Evolutionary conservation across 164 flowering plant species (phyloP).

Genomic region (Macadamia tetraphylla): DNA sequence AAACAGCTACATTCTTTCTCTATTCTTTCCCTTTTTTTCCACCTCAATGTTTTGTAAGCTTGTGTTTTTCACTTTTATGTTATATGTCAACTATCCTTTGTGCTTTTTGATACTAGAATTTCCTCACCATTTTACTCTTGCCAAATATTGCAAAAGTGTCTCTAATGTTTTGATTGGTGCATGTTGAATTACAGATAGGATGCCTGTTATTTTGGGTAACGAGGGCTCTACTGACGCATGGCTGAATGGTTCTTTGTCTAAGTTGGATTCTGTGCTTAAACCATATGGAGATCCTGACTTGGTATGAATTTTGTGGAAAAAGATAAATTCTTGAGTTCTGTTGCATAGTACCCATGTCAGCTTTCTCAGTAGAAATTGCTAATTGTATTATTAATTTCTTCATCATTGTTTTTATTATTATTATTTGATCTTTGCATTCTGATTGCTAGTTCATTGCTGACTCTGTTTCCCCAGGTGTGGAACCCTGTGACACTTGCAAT

Average conservation of each 20-base stretch:
- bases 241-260: conserved; percentile 56
- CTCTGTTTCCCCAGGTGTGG: conserved; percentile 53
- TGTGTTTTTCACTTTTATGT: too few relatives aligned
- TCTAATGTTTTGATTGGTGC: neutral
- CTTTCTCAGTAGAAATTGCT: neutral
- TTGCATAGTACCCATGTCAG: neutral
- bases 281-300: conserved; percentile 78
- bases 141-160: neutral
- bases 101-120: neutral
- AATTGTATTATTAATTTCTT: neutral
- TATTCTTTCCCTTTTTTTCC: too few relatives aligned
- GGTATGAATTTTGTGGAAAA: conserved; percentile 30
- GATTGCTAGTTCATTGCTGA: neutral
- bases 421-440: neutral
- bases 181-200: conserved; percentile 52
- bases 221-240: conserved; percentile 56
- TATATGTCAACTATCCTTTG: too few relatives aligned
- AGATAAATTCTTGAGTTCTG: neutral
- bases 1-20: too few relatives aligned
- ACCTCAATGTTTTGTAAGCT: too few relatives aligned
- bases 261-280: conserved; percentile 48
- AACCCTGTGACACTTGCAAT: conserved; percentile 79
- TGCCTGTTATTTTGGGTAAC: conserved; percentile 88
- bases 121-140: neutral
- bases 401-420: neutral